Percentiles rank a stretch among this genome's conserved stretches.
Conservation (phyloP, 768 basidiomycete species). For the Favolaschia claudopus region DNA sequence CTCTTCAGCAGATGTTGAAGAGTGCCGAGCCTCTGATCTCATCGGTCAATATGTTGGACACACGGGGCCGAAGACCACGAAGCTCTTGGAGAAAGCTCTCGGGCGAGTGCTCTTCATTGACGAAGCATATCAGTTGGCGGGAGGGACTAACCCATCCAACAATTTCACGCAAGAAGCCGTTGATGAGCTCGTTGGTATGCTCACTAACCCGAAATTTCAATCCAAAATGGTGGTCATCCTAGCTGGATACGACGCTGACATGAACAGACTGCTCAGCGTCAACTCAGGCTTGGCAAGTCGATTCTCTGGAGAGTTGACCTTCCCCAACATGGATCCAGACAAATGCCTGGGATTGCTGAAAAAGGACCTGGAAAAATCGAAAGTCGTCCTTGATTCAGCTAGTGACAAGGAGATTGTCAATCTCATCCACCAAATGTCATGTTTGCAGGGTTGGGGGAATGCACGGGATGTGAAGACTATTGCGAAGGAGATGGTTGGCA, state of each 20-base stretch:
- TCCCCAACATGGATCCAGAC: constrained; percentile 57
- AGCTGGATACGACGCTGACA: constrained; percentile 75
- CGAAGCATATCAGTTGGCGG: constrained; percentile 70
- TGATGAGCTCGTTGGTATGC: constrained; percentile 70
- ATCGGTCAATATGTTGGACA: constrained; percentile 77
- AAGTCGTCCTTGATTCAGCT: constrained; percentile 42
- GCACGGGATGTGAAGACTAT: constrained; percentile 69
- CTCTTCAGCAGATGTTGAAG: constrained; percentile 58
- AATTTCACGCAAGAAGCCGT: constrained; percentile 75
- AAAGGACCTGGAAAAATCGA: constrained; percentile 53
- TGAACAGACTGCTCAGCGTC: constrained; percentile 63
- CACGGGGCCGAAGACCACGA: constrained; percentile 70
- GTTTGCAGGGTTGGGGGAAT: constrained; percentile 69
- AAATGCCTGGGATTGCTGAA: constrained; percentile 59
- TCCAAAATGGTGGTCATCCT: constrained; percentile 71
- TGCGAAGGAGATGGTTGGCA: constrained; percentile 53
- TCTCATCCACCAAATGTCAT: constrained; percentile 49
- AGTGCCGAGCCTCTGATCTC: constrained; percentile 75
- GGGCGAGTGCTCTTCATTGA: constrained; percentile 77
- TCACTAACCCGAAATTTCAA: constrained; percentile 65
- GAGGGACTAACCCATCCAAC: too few relatives aligned
- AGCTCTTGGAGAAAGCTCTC: constrained; percentile 68
- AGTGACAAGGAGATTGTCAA: constrained; percentile 45
- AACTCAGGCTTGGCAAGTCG: constrained; percentile 74
- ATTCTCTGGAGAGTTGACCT: constrained; percentile 67